A percentile compares a stretch with the other conserved stretches of the same genome.
Conservation (phyloP, 2,329 filamentous ascomycete genomes). For the Tolypocladium cylindrosporum region DNA sequence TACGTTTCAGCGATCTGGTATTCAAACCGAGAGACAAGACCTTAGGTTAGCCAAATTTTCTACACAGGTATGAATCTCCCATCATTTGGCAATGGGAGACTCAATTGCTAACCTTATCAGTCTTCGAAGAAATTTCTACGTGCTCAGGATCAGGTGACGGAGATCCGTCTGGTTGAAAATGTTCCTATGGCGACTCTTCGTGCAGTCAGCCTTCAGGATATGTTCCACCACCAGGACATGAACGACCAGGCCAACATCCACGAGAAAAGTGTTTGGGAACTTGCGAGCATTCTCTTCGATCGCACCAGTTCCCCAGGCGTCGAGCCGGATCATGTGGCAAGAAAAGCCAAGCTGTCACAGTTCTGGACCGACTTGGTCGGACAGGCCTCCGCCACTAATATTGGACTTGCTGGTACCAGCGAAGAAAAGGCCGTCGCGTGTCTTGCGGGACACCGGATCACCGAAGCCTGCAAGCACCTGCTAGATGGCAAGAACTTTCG, state of each 20-base stretch:
- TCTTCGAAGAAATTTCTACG: conserved; percentile 43
- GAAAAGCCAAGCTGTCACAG: conserved; percentile 55
- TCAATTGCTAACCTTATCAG: conserved; percentile 23
- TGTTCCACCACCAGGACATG: conserved; percentile 30
- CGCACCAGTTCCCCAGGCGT: conserved; percentile 37
- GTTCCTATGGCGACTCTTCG: conserved; percentile 49
- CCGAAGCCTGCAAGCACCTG: conserved; percentile 74
- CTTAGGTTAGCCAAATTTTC: conserved; percentile 55
- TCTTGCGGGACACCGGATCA: conserved; percentile 67
- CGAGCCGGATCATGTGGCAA: conserved; percentile 26
- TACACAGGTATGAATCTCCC: conserved; percentile 32
- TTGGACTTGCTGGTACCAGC: conserved; percentile 48
- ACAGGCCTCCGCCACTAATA: conserved; percentile 40
- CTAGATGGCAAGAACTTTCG: conserved; percentile 68
- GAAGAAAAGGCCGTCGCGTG: conserved; percentile 81
- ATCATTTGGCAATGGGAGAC: not conserved
- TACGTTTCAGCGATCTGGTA: conserved; percentile 27
- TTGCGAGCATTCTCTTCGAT: conserved; percentile 83
- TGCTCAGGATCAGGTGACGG: conserved; percentile 45
- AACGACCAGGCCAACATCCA: conserved; percentile 39
- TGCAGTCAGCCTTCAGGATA: conserved; percentile 21
- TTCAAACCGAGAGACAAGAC: conserved; percentile 55
- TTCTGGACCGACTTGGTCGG: conserved; percentile 60
- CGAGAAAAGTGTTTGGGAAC: conserved; percentile 72
- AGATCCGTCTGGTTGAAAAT: conserved; percentile 41